A percentile compares a stretch with the other conserved stretches of the same genome.
These are phyloP conservation scores for Moricandia moricandioides DNA, from an alignment of 345 rosid species.

Conservation along the genomic window DNA sequence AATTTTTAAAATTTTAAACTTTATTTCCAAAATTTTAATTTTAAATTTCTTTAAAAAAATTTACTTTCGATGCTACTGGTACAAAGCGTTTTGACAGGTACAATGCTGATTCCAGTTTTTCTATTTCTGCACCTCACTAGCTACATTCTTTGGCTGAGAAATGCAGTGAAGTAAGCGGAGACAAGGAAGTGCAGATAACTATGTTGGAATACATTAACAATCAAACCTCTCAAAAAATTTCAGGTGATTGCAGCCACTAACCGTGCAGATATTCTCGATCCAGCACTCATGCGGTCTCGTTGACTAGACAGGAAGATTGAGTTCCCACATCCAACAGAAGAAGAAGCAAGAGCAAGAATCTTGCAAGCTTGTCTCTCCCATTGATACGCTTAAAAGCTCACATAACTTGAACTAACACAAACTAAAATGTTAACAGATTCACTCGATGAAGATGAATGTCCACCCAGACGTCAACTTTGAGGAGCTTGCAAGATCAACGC, in stretches of 20 bases:
- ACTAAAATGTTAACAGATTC: slow-evolving; percentile 53
- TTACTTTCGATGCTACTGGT: no score
- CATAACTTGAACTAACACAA: neutral
- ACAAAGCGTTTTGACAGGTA: slow-evolving; percentile 97
- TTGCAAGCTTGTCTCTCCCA: slow-evolving; percentile 56
- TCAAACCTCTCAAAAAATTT: neutral
- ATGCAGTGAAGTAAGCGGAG: slow-evolving; percentile 98
- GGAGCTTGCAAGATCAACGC: slow-evolving; percentile 94
- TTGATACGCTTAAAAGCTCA: neutral
- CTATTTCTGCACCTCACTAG: neutral
- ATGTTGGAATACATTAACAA: slow-evolving; percentile 59
- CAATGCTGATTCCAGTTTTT: neutral
- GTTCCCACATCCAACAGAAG: slow-evolving; percentile 97
- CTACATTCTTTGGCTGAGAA: slow-evolving; percentile 17
- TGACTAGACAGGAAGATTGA: slow-evolving; percentile 97
- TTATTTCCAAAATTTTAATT: no score
- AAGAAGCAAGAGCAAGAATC: slow-evolving; percentile 98
- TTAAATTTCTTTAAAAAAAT: no score
- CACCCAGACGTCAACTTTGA: slow-evolving; percentile 96
- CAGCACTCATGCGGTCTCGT: slow-evolving; percentile 99
- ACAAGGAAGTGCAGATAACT: slow-evolving; percentile 97
- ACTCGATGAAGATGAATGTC: slow-evolving; percentile 98
- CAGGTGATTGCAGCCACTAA: slow-evolving; percentile 99
- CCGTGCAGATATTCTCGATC: slow-evolving; percentile 95
- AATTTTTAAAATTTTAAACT: no score